These are phyloP conservation scores for Cytospora piceae DNA, from an alignment of 2,329 filamentous ascomycete genomes.

Conservation along the genomic window DNA sequence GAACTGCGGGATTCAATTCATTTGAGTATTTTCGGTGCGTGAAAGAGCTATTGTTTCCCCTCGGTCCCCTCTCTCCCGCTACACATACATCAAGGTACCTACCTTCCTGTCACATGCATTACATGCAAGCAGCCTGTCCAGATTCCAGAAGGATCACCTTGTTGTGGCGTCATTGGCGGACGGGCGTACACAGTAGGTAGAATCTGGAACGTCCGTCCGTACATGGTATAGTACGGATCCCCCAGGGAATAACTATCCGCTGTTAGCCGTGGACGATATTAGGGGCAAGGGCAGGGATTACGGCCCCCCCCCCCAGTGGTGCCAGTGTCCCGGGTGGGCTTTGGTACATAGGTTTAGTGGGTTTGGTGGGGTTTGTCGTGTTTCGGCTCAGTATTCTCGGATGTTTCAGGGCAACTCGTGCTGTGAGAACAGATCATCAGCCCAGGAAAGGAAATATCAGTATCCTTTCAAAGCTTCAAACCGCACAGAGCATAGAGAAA, in stretches of 20 bases:
- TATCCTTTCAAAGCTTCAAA: neutral
- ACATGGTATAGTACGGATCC: no score
- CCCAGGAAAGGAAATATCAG: conserved; percentile 1
- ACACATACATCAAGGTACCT: neutral
- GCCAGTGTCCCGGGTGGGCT: neutral
- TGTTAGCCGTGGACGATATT: neutral
- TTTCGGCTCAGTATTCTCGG: neutral
- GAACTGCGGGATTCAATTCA: conserved; percentile 4
- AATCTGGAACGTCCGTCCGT: neutral
- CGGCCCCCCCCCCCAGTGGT: no score
- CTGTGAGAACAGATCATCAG: conserved; percentile 8
- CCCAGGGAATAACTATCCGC: neutral
- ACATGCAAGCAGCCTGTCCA: neutral
- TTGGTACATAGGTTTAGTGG: neutral
- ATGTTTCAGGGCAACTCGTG: conserved; percentile 12
- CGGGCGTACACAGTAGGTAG: neutral
- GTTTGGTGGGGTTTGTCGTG: neutral
- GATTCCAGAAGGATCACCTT: neutral
- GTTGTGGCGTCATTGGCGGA: conserved; percentile 12
- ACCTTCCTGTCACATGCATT: neutral
- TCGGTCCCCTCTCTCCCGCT: neutral
- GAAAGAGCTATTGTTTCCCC: neutral
- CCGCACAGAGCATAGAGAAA: neutral
- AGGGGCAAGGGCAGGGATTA: neutral
- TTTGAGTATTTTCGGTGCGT: neutral